phyloP scores from a whole-genome alignment of 805 yeast species.

The Ogataea thermomethanolica region DNA sequence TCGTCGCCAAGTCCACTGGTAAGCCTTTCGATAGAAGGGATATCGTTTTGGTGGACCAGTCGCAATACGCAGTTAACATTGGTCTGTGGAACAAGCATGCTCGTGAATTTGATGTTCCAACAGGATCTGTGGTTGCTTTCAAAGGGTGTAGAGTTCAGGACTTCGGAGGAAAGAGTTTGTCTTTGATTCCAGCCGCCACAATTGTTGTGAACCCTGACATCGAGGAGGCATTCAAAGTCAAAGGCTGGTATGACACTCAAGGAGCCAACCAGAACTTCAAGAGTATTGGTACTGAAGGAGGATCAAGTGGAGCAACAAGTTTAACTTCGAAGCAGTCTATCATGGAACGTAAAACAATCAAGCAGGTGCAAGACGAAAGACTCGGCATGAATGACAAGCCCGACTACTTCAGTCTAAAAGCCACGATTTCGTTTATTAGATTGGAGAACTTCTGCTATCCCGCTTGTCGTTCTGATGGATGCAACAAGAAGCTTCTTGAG shows the following conservation, averaged over 20 bases:
- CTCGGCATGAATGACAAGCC: slow-evolving; percentile 74
- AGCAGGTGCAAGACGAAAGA: slow-evolving; percentile 60
- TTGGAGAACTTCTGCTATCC: slow-evolving; percentile 84
- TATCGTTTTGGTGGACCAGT: slow-evolving; percentile 77
- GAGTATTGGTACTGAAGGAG: slow-evolving; percentile 52
- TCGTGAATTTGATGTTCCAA: slow-evolving; percentile 64
- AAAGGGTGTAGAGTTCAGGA: slow-evolving; percentile 89
- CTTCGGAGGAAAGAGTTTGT: slow-evolving; percentile 80
- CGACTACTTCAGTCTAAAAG: slow-evolving; percentile 75
- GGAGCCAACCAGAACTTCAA: slow-evolving; percentile 65
- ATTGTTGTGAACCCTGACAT: slow-evolving; percentile 81
- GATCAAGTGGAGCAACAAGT: slow-evolving; percentile 31
- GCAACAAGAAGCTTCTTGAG: slow-evolving; percentile 82
- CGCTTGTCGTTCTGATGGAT: slow-evolving; percentile 73
- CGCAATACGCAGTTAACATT: slow-evolving; percentile 68
- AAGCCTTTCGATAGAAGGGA: slow-evolving; percentile 92
- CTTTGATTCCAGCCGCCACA: slow-evolving; percentile 75
- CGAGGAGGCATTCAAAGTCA: slow-evolving; percentile 79
- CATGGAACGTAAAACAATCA: slow-evolving; percentile 60
- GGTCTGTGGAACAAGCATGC: slow-evolving; percentile 94
- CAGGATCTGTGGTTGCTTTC: slow-evolving; percentile 83
- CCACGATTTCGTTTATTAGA: slow-evolving; percentile 65
- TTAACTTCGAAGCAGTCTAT: slow-evolving; percentile 40
- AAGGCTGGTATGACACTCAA: slow-evolving; percentile 91
- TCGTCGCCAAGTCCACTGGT: slow-evolving; percentile 84